These are phyloP conservation scores for Myochromella boudieri DNA, from an alignment of 768 basidiomycete genomes.

Conservation along the genomic window DNA sequence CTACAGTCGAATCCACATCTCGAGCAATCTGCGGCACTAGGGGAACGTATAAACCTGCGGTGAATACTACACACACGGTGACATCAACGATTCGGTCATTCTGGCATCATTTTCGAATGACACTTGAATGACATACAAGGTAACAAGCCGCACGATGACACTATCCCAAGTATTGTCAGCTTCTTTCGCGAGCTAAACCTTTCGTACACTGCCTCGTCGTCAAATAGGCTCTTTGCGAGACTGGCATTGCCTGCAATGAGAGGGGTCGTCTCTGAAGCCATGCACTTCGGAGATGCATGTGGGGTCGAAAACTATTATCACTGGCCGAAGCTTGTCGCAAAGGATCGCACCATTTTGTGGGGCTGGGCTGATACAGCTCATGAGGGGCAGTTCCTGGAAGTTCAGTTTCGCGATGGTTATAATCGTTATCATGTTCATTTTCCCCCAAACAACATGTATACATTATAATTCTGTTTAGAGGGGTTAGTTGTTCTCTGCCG, in stretches of 20 bases:
- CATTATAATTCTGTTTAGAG: too few species aligned
- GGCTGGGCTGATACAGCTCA: too few species aligned
- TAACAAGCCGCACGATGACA: slow-evolving; percentile 61
- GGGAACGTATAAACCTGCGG: slow-evolving; percentile 68
- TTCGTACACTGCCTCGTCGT: slow-evolving; percentile 47
- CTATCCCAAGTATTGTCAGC: slow-evolving; percentile 51
- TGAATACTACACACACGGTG: slow-evolving; percentile 51
- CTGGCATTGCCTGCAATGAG: slow-evolving; percentile 23
- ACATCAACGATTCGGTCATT: background rate
- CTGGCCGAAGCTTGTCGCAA: too few species aligned
- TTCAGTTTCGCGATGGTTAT: too few species aligned
- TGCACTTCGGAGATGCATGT: background rate
- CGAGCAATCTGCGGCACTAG: slow-evolving; percentile 71
- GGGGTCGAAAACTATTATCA: too few species aligned
- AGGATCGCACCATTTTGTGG: too few species aligned
- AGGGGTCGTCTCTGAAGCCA: slow-evolving; percentile 31
- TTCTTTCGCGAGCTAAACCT: slow-evolving; percentile 58
- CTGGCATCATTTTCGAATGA: background rate
- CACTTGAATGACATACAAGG: slow-evolving; percentile 42
- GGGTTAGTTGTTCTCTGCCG: slow-evolving; percentile 35
- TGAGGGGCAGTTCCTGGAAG: too few species aligned
- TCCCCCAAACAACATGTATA: too few species aligned
- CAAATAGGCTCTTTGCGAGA: slow-evolving; percentile 15
- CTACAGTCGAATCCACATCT: slow-evolving; percentile 61
- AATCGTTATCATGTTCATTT: too few species aligned